Conservation (phyloP, 495 filamentous ascomycete species). For the Neurospora pannonica region DNA sequence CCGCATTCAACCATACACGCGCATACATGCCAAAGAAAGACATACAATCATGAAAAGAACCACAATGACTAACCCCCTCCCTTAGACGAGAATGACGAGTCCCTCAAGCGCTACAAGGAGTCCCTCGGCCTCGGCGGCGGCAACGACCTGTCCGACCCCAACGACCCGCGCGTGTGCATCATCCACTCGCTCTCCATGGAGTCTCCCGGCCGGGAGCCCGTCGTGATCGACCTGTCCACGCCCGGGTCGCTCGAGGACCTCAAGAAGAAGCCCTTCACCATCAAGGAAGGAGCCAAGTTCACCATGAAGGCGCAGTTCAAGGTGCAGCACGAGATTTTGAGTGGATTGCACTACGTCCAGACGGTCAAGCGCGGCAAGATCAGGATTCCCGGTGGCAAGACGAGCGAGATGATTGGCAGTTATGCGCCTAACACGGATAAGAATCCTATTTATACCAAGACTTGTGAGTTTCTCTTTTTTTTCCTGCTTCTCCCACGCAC, state of each 20-base stretch:
- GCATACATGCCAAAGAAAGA: neutral
- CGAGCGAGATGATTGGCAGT: constrained; percentile 94
- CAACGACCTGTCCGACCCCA: constrained; percentile 56
- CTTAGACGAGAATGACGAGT: constrained; percentile 68
- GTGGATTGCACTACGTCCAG: constrained; percentile 91
- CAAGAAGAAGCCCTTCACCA: constrained; percentile 83
- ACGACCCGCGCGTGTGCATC: constrained; percentile 73
- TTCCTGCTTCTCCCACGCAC: too few species aligned
- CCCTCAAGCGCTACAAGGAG: constrained; percentile 92
- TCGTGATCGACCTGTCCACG: constrained; percentile 68
- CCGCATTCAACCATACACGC: neutral
- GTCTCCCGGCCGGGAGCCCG: constrained; percentile 65
- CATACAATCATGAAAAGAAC: neutral
- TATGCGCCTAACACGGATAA: constrained; percentile 83
- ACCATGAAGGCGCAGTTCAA: constrained; percentile 87
- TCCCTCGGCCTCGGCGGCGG: constrained; percentile 73
- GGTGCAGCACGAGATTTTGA: constrained; percentile 91
- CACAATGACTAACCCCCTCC: constrained; percentile 3
- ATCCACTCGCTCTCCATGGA: constrained; percentile 84
- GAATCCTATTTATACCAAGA: constrained; percentile 77
- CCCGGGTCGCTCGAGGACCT: constrained; percentile 58
- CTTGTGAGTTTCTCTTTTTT: constrained; percentile 54
- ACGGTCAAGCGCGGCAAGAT: constrained; percentile 80
- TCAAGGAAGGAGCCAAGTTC: constrained; percentile 91
- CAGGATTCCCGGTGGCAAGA: constrained; percentile 60